Percentiles rank a stretch among this genome's conserved stretches.
These are phyloP conservation scores for Przewalskia tangutica DNA, from an alignment of 257 asterid genomes.

Conservation along the genomic window DNA sequence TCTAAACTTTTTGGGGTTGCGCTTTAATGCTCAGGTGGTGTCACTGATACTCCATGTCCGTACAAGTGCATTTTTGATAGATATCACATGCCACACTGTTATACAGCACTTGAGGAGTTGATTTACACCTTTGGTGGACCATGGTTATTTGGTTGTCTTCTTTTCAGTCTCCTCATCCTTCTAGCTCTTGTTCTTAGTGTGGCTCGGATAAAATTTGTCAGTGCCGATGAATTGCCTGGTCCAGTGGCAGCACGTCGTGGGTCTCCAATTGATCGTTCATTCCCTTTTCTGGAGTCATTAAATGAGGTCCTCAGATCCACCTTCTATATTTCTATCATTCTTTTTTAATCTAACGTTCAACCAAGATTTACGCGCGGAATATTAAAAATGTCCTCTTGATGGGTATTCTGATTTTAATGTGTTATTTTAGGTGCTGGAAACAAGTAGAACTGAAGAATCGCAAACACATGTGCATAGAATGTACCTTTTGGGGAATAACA, in stretches of 20 bases:
- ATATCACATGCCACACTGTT: conserved; percentile 79
- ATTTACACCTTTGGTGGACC: conserved; percentile 89
- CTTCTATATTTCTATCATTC: conserved; percentile 3
- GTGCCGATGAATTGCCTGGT: conserved; percentile 66
- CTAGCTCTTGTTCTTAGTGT: conserved; percentile 79
- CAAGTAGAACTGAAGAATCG: conserved; percentile 74
- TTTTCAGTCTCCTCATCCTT: conserved; percentile 58
- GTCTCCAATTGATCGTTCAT: conserved; percentile 74
- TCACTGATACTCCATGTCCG: conserved; percentile 64
- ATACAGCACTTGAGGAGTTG: conserved; percentile 79
- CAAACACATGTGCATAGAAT: conserved; percentile 77
- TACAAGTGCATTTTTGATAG: conserved; percentile 80
- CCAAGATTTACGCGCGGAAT: neutral
- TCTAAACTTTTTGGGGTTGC: neutral
- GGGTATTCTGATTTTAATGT: neutral
- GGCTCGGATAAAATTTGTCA: conserved; percentile 76
- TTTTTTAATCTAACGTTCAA: neutral
- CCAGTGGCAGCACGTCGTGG: conserved; percentile 52
- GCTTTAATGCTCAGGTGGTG: conserved; percentile 48
- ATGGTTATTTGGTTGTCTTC: conserved; percentile 71
- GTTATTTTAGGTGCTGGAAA: conserved; percentile 64
- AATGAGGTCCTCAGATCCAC: conserved; percentile 53
- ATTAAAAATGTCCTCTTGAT: neutral
- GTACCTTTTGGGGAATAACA: conserved; percentile 75
- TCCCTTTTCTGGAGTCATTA: conserved; percentile 77